Evolutionary conservation across 495 filamentous ascomycete species (phyloP).

Genomic region (Podospora appendiculata): DNA sequence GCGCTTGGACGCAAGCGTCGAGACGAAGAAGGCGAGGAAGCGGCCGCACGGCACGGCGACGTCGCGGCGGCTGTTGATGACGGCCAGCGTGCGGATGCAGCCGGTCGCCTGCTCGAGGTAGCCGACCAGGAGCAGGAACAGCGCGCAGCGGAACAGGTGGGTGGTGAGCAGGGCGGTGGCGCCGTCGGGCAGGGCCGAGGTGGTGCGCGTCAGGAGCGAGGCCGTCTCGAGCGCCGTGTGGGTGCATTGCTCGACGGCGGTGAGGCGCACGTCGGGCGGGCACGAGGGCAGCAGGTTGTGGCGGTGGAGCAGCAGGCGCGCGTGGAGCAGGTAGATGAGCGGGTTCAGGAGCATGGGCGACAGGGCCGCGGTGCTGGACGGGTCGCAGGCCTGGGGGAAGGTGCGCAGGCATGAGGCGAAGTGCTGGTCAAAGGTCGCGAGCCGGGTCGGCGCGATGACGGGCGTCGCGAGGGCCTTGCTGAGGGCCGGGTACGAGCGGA

Average conservation of each 20-base stretch:
- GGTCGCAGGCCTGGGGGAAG: constrained; percentile 67
- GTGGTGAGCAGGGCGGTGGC: constrained; percentile 54
- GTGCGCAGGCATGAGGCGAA: constrained; percentile 65
- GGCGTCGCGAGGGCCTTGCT: constrained; percentile 62
- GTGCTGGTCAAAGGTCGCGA: constrained; percentile 75
- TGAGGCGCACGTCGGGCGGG: constrained; percentile 50
- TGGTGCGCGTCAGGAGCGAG: constrained; percentile 59
- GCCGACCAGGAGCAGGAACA: constrained; percentile 69
- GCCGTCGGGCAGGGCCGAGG: constrained; percentile 29
- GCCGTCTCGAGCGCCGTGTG: constrained; percentile 70
- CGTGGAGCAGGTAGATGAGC: constrained; percentile 71
- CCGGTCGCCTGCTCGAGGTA: constrained; percentile 63
- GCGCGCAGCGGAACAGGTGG: constrained; percentile 83
- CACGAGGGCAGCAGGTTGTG: constrained; percentile 81
- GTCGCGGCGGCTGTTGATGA: constrained; percentile 60
- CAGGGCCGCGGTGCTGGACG: constrained; percentile 52
- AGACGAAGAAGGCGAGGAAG: constrained; percentile 76
- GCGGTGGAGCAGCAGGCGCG: constrained; percentile 77
- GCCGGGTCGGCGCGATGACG: constrained; percentile 57
- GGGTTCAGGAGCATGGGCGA: constrained; percentile 67
- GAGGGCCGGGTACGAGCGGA: constrained; percentile 72
- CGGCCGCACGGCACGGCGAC: constrained; percentile 75
- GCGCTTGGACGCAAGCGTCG: constrained; percentile 52
- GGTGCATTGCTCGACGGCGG: constrained; percentile 72
- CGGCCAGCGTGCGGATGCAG: constrained; percentile 63